These are phyloP conservation scores for Agrocybe pediades DNA, from an alignment of 768 basidiomycete genomes.

Conservation along the genomic window DNA sequence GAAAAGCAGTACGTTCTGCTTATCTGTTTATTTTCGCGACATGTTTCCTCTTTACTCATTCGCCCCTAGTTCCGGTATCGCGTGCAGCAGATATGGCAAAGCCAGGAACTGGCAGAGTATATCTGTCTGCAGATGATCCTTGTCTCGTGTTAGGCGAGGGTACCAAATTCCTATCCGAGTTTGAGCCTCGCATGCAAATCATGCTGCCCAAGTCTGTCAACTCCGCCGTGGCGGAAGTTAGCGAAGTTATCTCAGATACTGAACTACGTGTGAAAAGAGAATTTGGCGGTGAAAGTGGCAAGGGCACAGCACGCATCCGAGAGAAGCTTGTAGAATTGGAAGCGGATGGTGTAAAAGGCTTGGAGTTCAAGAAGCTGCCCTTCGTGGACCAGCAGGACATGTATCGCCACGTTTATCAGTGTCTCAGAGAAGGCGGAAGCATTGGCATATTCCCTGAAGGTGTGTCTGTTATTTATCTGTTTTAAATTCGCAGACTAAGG, in stretches of 20 bases:
- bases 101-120: conserved; percentile 71
- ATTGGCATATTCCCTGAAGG: conserved; percentile 99
- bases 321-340: conserved; percentile 67
- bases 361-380: conserved; percentile 83
- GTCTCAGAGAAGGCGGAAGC: conserved; percentile 80
- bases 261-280: conserved; percentile 83
- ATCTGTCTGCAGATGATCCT: conserved; percentile 74
- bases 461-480: conserved; percentile 26
- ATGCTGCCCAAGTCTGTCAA: conserved; percentile 81
- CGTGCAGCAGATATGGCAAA: conserved; percentile 88
- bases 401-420: conserved; percentile 91
- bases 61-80: conserved; percentile 78
- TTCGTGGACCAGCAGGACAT: conserved; percentile 93
- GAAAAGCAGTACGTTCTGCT: conserved; percentile 72
- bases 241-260: conserved; percentile 88
- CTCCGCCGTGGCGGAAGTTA: conserved; percentile 79
- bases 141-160: conserved; percentile 80
- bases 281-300: conserved; percentile 81
- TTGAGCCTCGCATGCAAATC: conserved; percentile 80
- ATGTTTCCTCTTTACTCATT: conserved; percentile 11
- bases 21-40: neutral
- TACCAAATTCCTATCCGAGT: conserved; percentile 76
- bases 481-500: conserved; percentile 5
- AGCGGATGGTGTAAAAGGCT: conserved; percentile 55
- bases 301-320: conserved; percentile 64